Evolutionary conservation across 257 asterid species (phyloP).

Genomic region (Nicotiana attenuata): DNA sequence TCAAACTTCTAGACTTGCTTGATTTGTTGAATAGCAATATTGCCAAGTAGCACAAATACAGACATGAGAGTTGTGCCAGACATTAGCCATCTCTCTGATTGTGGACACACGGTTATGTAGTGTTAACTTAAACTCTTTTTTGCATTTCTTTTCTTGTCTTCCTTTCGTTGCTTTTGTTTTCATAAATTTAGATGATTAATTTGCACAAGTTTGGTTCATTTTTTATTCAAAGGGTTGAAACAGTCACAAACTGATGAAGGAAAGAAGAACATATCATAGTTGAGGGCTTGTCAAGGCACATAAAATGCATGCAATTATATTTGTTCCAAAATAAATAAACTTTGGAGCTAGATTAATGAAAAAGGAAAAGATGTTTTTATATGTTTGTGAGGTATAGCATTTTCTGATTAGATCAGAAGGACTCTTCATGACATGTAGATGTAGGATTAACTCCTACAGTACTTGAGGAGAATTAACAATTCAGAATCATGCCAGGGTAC

Average conservation of each 20-base stretch:
- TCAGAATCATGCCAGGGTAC: slow-evolving; percentile 48
- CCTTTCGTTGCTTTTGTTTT: not conserved
- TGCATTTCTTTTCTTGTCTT: not conserved
- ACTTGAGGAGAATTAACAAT: slow-evolving; percentile 8
- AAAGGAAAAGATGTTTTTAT: not conserved
- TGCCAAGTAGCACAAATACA: not conserved
- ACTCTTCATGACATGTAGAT: not conserved
- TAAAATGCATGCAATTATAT: not conserved
- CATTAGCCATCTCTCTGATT: not conserved
- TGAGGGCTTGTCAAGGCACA: not conserved
- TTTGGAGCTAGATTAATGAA: not conserved
- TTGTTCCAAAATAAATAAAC: not conserved
- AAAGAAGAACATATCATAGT: not conserved
- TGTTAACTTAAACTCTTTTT: not conserved
- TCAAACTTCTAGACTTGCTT: not conserved
- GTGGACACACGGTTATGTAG: not conserved
- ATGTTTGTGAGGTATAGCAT: not conserved
- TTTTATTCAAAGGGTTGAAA: not conserved
- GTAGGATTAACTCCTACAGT: not conserved
- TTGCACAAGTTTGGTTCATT: not conserved
- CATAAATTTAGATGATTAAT: not conserved
- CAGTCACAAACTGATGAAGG: not conserved
- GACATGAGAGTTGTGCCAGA: not conserved
- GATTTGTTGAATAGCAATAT: not conserved
- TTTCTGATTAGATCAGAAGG: not conserved